These are phyloP conservation scores for Terana coerulea DNA, from an alignment of 768 basidiomycete genomes.

Conservation along the genomic window DNA sequence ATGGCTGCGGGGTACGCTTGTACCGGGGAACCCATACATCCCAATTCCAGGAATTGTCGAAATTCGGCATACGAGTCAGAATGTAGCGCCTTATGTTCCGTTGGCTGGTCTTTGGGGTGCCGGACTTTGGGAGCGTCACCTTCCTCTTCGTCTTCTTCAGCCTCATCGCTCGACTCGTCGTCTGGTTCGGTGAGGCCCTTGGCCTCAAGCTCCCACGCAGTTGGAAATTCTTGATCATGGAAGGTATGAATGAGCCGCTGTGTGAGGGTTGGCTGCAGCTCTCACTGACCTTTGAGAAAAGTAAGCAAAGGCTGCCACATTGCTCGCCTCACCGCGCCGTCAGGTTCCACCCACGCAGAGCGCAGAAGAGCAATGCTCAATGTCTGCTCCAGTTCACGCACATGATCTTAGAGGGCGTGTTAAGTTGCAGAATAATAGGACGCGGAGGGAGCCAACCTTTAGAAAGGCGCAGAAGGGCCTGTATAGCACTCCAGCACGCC, in stretches of 20 bases:
- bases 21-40: slow-evolving; percentile 74
- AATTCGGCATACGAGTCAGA: slow-evolving; percentile 67
- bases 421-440: not conserved
- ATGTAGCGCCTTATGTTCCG: slow-evolving; percentile 10
- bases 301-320: slow-evolving; percentile 72
- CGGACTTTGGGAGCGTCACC: not conserved
- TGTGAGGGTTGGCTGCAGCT: not conserved
- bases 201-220: not conserved
- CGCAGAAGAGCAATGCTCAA: slow-evolving; percentile 59
- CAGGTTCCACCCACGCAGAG: slow-evolving; percentile 70
- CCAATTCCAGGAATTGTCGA: slow-evolving; percentile 70
- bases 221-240: slow-evolving; percentile 47
- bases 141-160: slow-evolving; percentile 32
- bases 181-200: not conserved
- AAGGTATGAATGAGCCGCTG: not conserved
- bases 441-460: slow-evolving; percentile 36
- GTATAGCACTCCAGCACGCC: slow-evolving; percentile 61
- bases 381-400: slow-evolving; percentile 35
- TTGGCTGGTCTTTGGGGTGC: not conserved
- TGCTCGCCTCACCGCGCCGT: slow-evolving; percentile 56
- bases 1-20: slow-evolving; percentile 82
- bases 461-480: slow-evolving; percentile 37
- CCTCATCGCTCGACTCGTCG: slow-evolving; percentile 23
- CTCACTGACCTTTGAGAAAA: slow-evolving; percentile 70
- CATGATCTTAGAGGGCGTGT: slow-evolving; percentile 16